Evolutionary conservation across 2,329 filamentous ascomycete genomes (phyloP).

Genomic region (Claviceps digitariae): DNA sequence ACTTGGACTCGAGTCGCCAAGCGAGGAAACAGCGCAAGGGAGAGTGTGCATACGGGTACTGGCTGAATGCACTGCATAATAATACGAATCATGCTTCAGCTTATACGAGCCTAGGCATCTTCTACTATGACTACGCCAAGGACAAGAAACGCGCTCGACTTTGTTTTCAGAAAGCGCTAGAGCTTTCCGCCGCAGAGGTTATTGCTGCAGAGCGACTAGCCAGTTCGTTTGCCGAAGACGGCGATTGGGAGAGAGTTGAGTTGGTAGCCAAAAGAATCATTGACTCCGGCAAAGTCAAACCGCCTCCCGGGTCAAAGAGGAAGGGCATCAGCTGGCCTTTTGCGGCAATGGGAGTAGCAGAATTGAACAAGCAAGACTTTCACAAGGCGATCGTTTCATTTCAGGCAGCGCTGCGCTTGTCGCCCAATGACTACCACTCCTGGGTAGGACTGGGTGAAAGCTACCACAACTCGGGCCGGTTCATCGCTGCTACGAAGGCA

Average conservation of each 20-base stretch:
- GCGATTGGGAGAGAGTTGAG: conserved; percentile 95
- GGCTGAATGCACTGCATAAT: conserved; percentile 70
- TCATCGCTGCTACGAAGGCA: conserved; percentile 86
- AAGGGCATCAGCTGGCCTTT: conserved; percentile 94
- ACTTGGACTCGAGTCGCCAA: conserved; percentile 57
- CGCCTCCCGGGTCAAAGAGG: conserved; percentile 82
- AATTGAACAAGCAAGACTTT: conserved; percentile 89
- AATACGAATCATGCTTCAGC: conserved; percentile 80
- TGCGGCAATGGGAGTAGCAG: conserved; percentile 82
- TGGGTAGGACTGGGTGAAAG: conserved; percentile 97
- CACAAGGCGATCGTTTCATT: conserved; percentile 82
- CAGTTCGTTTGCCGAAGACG: conserved; percentile 70
- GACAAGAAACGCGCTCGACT: conserved; percentile 78
- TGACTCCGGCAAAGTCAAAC: conserved; percentile 85
- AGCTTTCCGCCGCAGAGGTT: conserved; percentile 77
- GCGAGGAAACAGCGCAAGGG: conserved; percentile 70
- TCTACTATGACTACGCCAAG: conserved; percentile 80
- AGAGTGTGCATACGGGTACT: conserved; percentile 58
- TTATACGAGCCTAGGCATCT: conserved; percentile 82
- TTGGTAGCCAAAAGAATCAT: conserved; percentile 81
- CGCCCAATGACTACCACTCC: conserved; percentile 79
- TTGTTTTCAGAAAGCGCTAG: conserved; percentile 93
- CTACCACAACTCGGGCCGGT: conserved; percentile 86
- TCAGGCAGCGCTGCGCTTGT: conserved; percentile 72
- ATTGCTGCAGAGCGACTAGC: conserved; percentile 79